Conservation (phyloP, 345 rosid genomes). For the Physaria fendleri region DNA sequence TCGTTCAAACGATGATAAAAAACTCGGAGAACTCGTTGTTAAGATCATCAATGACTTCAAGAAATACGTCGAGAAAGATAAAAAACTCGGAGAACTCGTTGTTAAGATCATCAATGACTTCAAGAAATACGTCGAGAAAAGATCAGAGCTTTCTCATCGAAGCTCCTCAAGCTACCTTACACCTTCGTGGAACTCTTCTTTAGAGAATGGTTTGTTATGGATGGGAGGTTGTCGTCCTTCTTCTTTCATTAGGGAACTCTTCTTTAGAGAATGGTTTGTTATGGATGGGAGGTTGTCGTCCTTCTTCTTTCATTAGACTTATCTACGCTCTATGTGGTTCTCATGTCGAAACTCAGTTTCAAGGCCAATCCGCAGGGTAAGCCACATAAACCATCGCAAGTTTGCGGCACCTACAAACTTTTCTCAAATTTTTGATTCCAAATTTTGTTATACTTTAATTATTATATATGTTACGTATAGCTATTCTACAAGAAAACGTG, state of each 20-base stretch:
- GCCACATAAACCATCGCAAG: too few species aligned
- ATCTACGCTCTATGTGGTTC: conserved; percentile 31
- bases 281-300: conserved; percentile 48
- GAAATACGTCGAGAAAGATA: too few species aligned
- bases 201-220: conserved; percentile 43
- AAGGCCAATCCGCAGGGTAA: too few species aligned
- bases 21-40: conserved; percentile 7
- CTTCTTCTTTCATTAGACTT: conserved; percentile 36
- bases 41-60: conserved; percentile 18
- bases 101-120: too few species aligned
- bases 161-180: conserved; percentile 27
- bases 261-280: conserved; percentile 38
- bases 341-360: conserved; percentile 26
- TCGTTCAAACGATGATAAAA: neutral
- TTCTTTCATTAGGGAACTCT: conserved; percentile 36
- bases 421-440: too few species aligned
- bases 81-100: too few species aligned
- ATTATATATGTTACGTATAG: too few species aligned
- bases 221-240: conserved; percentile 49
- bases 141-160: conserved; percentile 7
- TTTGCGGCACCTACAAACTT: too few species aligned
- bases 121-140: neutral
- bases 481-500: too few species aligned
- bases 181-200: conserved; percentile 35
- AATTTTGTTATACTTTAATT: too few species aligned